Percentiles rank a stretch among this genome's conserved stretches.
phyloP scores from a whole-genome alignment of 1,284 basidiomycete species.

The Taiwanofungus camphoratus region DNA sequence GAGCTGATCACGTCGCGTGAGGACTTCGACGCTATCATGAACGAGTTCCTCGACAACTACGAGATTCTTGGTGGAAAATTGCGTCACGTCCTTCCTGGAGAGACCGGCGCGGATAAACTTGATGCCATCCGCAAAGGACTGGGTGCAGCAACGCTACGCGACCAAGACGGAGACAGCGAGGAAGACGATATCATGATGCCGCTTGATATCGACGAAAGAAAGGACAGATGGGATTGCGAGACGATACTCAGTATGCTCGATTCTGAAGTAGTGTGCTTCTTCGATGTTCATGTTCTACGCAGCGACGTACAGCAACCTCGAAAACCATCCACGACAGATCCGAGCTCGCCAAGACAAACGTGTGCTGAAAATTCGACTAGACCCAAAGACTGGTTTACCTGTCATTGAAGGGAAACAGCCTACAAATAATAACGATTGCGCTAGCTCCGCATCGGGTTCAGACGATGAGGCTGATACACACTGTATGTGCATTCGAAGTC shows the following conservation, averaged over 20 bases:
- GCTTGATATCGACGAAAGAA: conserved; percentile 55
- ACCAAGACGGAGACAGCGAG: conserved; percentile 33
- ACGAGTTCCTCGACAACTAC: conserved; percentile 91
- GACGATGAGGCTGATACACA: conserved; percentile 32
- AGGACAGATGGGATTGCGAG: conserved; percentile 91
- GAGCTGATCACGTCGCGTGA: conserved; percentile 75
- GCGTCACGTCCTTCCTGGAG: conserved; percentile 66
- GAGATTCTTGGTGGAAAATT: conserved; percentile 90
- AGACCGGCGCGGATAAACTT: conserved; percentile 73
- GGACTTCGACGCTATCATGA: conserved; percentile 89
- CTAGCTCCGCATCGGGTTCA: conserved; percentile 10
- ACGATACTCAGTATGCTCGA: conserved; percentile 82
- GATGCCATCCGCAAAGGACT: conserved; percentile 76
- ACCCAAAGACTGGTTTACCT: conserved; percentile 75
- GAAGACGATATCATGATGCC: conserved; percentile 49
- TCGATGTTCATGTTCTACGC: conserved; percentile 4
- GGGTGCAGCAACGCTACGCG: conserved; percentile 57
- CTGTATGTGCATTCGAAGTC: too few relatives aligned
- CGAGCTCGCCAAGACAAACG: conserved; percentile 51
- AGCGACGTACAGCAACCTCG: conserved; percentile 94
- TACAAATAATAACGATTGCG: conserved; percentile 13
- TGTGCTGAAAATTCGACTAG: conserved; percentile 61
- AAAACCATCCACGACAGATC: conserved; percentile 89
- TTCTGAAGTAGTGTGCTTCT: too few relatives aligned
- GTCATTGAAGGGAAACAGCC: conserved; percentile 34